Evolutionary conservation across 2,329 filamentous ascomycete genomes (phyloP).

Genomic region (Trichoderma lentiforme): DNA sequence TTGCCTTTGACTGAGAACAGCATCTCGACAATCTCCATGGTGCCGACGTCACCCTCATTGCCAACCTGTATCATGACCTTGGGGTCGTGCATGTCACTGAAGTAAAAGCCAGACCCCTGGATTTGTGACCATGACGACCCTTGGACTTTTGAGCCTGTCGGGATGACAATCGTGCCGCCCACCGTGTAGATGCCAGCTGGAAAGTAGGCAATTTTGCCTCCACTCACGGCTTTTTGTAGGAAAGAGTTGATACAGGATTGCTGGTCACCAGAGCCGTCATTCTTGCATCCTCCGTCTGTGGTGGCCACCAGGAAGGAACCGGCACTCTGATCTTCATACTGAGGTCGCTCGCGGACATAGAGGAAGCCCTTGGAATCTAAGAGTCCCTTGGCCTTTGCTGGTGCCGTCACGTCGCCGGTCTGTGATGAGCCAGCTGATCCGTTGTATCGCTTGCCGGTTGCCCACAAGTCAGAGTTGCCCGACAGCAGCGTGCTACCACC

Average conservation of each 20-base stretch:
- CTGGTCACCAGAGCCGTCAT: not conserved
- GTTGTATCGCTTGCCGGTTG: not conserved
- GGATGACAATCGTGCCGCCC: not conserved
- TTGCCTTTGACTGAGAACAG: constrained; percentile 64
- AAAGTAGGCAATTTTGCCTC: not conserved
- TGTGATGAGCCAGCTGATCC: not conserved
- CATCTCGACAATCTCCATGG: constrained; percentile 66
- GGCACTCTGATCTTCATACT: not conserved
- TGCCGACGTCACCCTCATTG: not conserved
- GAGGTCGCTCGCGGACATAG: not conserved
- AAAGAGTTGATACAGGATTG: not conserved
- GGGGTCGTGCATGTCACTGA: not conserved
- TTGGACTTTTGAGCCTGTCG: not conserved
- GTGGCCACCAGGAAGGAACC: not conserved
- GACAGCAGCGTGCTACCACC: not conserved
- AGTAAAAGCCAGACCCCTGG: not conserved
- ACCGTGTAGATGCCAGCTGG: not conserved
- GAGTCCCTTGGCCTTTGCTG: not conserved
- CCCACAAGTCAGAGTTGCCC: not conserved
- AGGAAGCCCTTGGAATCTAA: not conserved
- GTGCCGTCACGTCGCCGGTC: not conserved
- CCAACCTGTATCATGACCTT: not conserved
- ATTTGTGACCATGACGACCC: constrained; percentile 3
- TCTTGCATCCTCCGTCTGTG: not conserved
- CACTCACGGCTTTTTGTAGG: not conserved